Evolutionary conservation across 495 filamentous ascomycete species (phyloP).

Genomic region (Trichoderma reesei): DNA sequence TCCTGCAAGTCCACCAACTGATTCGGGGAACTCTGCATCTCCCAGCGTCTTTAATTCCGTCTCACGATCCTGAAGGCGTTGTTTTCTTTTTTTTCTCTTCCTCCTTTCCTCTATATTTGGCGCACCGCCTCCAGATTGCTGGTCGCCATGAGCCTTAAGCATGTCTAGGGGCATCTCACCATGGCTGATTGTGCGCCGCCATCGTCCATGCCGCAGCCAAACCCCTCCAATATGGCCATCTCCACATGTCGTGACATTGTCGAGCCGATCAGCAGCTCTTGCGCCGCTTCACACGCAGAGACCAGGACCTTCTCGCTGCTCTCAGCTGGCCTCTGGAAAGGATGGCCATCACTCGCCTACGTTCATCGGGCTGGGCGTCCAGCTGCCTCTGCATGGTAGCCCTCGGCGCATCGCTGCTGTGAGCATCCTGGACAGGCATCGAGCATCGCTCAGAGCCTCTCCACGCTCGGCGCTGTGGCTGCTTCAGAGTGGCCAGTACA

Average conservation of each 20-base stretch:
- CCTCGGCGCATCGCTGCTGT: neutral
- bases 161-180: constrained; percentile 11
- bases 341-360: neutral
- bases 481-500: neutral
- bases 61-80: neutral
- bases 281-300: neutral
- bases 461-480: neutral
- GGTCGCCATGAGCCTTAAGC: constrained; percentile 9
- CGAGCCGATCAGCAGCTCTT: neutral
- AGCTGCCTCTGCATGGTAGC: neutral
- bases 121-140: neutral
- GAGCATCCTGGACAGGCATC: neutral
- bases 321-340: neutral
- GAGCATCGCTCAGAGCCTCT: neutral
- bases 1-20: neutral
- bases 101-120: neutral
- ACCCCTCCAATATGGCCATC: constrained; percentile 7
- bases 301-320: neutral
- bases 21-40: neutral
- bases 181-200: constrained; percentile 7
- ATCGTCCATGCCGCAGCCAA: neutral
- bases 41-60: neutral
- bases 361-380: neutral
- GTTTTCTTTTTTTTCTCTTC: no score
- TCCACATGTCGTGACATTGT: neutral